Conservation (phyloP, 345 rosid species). For the Syzygium aqueum region DNA sequence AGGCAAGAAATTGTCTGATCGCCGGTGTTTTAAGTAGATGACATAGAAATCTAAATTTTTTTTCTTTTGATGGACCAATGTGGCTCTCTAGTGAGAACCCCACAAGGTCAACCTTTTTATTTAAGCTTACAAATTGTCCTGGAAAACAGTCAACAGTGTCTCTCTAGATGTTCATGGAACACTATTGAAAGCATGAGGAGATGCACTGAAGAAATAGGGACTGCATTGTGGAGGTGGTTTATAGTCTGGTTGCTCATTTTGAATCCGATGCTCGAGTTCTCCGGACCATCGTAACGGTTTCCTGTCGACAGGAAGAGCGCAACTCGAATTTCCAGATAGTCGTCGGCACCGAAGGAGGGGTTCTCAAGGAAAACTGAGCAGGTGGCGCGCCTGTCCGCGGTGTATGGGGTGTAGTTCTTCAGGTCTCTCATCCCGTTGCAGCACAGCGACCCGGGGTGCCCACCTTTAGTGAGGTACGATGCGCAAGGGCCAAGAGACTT, state of each 20-base stretch:
- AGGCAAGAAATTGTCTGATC: no score
- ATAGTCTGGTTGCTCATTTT: slow-evolving; percentile 68
- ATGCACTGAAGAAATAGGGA: slow-evolving; percentile 68
- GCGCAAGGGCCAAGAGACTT: neutral
- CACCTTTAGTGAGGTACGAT: neutral
- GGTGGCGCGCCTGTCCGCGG: slow-evolving; percentile 1
- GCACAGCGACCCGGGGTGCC: neutral
- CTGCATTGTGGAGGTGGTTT: slow-evolving; percentile 77
- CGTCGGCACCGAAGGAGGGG: slow-evolving; percentile 68
- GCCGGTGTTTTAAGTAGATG: no score
- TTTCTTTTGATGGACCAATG: no score
- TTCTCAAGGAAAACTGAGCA: slow-evolving; percentile 74
- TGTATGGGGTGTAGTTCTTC: neutral
- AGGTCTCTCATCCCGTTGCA: neutral
- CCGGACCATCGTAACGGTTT: slow-evolving; percentile 48
- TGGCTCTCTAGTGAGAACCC: no score
- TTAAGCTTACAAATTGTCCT: neutral
- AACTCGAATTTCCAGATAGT: slow-evolving; percentile 75
- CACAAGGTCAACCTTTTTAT: neutral
- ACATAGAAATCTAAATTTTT: no score
- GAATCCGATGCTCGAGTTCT: slow-evolving; percentile 58
- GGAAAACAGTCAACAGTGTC: neutral
- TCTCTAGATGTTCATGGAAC: neutral
- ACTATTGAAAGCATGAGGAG: slow-evolving; percentile 51
- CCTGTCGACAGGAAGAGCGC: slow-evolving; percentile 62